These are phyloP conservation scores for Mycena amicta DNA, from an alignment of 768 basidiomycete species.

Conservation along the genomic window DNA sequence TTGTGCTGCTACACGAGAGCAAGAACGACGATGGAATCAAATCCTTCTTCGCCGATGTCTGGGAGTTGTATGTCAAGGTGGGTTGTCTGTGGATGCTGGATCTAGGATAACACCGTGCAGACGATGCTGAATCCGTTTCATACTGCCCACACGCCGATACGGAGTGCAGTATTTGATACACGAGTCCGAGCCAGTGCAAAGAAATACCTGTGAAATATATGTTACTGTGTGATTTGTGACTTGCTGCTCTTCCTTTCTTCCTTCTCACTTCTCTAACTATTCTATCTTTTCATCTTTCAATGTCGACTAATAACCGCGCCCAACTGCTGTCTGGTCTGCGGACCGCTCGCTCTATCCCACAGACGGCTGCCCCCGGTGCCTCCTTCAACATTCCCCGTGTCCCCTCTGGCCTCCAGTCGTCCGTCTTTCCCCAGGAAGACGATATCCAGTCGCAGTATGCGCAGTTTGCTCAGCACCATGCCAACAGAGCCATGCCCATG, in stretches of 20 bases:
- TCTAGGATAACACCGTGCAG: conserved; percentile 42
- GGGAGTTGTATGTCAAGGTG: conserved; percentile 98
- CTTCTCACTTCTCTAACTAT: conserved; percentile 1
- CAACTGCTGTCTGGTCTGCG: conserved; percentile 87
- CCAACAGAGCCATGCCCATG: conserved; percentile 52
- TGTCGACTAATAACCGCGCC: conserved; percentile 58
- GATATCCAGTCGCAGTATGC: conserved; percentile 51
- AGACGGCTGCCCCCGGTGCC: conserved; percentile 61
- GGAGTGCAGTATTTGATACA: conserved; percentile 79
- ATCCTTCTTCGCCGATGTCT: conserved; percentile 90
- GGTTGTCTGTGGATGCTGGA: conserved; percentile 19
- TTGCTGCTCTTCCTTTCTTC: background rate
- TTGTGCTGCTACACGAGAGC: conserved; percentile 89
- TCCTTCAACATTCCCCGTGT: conserved; percentile 69
- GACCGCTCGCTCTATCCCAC: conserved; percentile 80
- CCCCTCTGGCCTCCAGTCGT: too few relatives aligned
- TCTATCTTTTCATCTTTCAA: conserved; percentile 15
- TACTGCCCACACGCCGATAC: conserved; percentile 81
- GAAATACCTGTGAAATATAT: conserved; percentile 62
- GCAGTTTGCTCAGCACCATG: too few relatives aligned
- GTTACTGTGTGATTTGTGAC: background rate
- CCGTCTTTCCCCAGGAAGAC: conserved; percentile 51
- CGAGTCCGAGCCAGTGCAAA: conserved; percentile 86
- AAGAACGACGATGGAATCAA: conserved; percentile 98
- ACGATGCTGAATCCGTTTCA: conserved; percentile 95